Base-by-base conservation (phyloP, 176 grass and related monocot genomes). In the Oryza australiensis region DNA sequence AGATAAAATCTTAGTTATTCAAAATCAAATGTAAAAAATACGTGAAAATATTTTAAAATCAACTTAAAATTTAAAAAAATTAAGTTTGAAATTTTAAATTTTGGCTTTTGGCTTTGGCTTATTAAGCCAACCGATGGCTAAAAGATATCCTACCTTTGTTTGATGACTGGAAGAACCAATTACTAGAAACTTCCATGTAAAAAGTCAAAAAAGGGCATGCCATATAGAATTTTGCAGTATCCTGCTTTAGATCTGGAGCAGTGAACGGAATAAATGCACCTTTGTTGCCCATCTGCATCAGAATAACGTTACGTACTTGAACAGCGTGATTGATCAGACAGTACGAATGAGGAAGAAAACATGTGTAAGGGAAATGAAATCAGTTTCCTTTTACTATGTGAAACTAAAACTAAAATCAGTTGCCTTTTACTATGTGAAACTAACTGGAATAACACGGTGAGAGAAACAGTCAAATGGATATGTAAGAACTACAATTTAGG, bases 261-360 rank as follows among this genome's bases (percentile, higher is more conserved):
- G 66, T 78, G 23, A 94, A 94, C 64, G 78, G 91, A 79, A 99
- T 94, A 83, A 90, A 94, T 81, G 93, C 97, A 83, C 97, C 97
- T 79, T 92, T 99, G 83, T 99, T 99, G 48, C 85, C 93, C 91
- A 99, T 99, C 97, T 90, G 90, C 68, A 84, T 76, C 59, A 80
- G 67, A 66, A 76, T 68, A 22, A 16, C 48, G 73, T 60, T n/a
- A 4, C 35, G 35, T 13, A 87, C 45, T 68, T 48, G 59, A 55
- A 55, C 20, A 55, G 51, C 22, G 6, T n/a, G 20, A 55, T 57
- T 9, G 53, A 23, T 57, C 7, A n/a, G 53, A 22, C 49, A n/a
- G 7, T 57, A 57, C 6, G 7, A 57, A 11, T 9, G 55, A 60
- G 55, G n/a, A 60, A 24, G 2, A 60, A 60, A 60, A 60, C 22